Conservation (phyloP, 106 monocot species). For the Acorus gramineus region DNA sequence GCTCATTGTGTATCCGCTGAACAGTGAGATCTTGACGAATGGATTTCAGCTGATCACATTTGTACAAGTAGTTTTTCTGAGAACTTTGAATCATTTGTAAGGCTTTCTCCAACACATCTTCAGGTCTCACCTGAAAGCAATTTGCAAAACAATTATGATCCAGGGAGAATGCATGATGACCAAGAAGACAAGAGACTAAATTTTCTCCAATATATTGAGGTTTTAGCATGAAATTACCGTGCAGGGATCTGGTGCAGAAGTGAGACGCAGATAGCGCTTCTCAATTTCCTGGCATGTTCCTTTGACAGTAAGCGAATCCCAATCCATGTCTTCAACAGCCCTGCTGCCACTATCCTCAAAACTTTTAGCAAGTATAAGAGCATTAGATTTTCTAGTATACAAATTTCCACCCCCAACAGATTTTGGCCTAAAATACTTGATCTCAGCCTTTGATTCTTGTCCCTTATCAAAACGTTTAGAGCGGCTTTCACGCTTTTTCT, state of each 20-base stretch:
- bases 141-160: slow-evolving; percentile 1
- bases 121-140: slow-evolving; percentile 76
- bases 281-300: slow-evolving; percentile 96
- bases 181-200: not conserved
- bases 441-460: slow-evolving; percentile 26
- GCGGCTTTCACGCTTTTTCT: slow-evolving; percentile 74
- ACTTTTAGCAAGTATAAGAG: slow-evolving; percentile 38
- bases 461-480: slow-evolving; percentile 82
- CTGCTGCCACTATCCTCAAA: slow-evolving; percentile 36
- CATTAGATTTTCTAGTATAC: slow-evolving; percentile 42
- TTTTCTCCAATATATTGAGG: not conserved
- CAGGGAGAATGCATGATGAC: too few species aligned
- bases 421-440: slow-evolving; percentile 26
- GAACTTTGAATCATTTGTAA: slow-evolving; percentile 71
- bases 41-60: slow-evolving; percentile 97
- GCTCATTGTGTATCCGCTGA: slow-evolving; percentile 77
- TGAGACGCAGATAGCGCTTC: slow-evolving; percentile 90
- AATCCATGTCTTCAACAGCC: slow-evolving; percentile 96
- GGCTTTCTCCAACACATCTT: slow-evolving; percentile 84
- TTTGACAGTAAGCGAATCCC: slow-evolving; percentile 92
- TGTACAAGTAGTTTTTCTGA: slow-evolving; percentile 82
- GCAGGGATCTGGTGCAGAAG: slow-evolving; percentile 87
- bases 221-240: slow-evolving; percentile 31
- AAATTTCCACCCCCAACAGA: slow-evolving; percentile 36
- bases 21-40: slow-evolving; percentile 95